Evolutionary conservation across 805 yeast species (phyloP).

Genomic region (Hanseniaspora vineae): DNA sequence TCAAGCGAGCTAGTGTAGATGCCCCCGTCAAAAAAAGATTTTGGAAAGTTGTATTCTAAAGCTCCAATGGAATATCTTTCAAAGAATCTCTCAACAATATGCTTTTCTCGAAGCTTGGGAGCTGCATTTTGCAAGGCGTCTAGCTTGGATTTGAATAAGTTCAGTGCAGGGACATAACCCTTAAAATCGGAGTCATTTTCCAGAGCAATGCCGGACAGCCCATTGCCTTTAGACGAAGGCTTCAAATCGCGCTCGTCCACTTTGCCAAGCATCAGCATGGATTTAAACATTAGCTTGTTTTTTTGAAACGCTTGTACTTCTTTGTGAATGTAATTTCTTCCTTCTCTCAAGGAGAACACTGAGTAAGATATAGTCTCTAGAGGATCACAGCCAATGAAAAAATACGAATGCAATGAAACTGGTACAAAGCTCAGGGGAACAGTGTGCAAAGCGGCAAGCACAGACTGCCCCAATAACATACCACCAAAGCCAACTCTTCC

Average conservation of each 20-base stretch:
- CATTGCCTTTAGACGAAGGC: too few species aligned
- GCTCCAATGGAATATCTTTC: conserved; percentile 24
- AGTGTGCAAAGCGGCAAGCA: conserved; percentile 45
- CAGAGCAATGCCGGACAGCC: too few species aligned
- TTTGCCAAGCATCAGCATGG: conserved; percentile 34
- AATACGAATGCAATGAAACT: conserved; percentile 49
- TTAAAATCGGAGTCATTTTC: neutral
- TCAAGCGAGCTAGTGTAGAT: conserved; percentile 11
- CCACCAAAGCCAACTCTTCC: conserved; percentile 68
- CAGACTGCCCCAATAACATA: conserved; percentile 50
- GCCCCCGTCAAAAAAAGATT: conserved; percentile 20
- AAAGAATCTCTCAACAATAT: conserved; percentile 10
- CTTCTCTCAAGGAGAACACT: conserved; percentile 40
- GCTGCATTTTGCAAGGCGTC: conserved; percentile 4
- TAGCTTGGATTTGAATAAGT: conserved; percentile 10
- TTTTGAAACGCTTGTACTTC: conserved; percentile 44
- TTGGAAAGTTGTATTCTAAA: conserved; percentile 24
- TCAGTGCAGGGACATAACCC: conserved; percentile 6
- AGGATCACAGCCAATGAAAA: conserved; percentile 41
- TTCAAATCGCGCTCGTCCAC: too few species aligned
- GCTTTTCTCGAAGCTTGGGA: conserved; percentile 4
- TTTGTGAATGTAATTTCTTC: conserved; percentile 38
- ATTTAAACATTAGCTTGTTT: conserved; percentile 36
- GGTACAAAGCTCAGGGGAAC: conserved; percentile 38
- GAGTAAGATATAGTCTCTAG: conserved; percentile 35